Percentiles rank a stretch among this genome's conserved stretches.
Evolutionary conservation across 2,329 filamentous ascomycete species (phyloP).

Genomic region (Neonectria coccinea): DNA sequence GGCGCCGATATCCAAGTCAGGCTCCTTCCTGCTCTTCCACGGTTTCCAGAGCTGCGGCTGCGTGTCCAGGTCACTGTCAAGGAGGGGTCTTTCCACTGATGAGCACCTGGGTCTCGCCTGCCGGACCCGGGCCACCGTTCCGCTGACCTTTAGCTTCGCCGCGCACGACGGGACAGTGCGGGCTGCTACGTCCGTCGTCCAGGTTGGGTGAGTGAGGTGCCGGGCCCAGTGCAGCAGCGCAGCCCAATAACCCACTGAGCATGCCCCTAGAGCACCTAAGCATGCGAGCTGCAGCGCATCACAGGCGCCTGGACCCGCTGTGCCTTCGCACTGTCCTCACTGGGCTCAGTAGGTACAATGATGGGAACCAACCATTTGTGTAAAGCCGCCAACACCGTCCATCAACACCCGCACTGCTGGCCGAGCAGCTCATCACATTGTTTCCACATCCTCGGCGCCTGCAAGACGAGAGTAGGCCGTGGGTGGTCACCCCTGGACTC

Average conservation of each 20-base stretch:
- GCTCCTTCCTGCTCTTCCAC: not conserved
- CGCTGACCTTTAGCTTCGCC: not conserved
- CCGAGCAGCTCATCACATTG: constrained; percentile 9
- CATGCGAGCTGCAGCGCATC: constrained; percentile 42
- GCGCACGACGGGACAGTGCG: not conserved
- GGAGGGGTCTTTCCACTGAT: not conserved
- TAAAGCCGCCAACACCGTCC: too few relatives aligned
- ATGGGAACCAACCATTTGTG: not conserved
- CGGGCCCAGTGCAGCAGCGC: constrained; percentile 21
- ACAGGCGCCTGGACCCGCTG: constrained; percentile 33
- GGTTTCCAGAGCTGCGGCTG: not conserved
- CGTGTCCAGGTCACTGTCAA: not conserved
- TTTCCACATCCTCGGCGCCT: constrained; percentile 24
- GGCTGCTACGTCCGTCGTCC: not conserved
- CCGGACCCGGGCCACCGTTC: not conserved
- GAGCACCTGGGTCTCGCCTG: not conserved
- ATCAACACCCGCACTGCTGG: not conserved
- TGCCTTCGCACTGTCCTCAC: not conserved
- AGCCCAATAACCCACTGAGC: constrained; percentile 23
- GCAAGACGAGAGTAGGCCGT: constrained; percentile 17
- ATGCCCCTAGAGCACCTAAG: constrained; percentile 20
- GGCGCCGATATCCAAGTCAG: constrained; percentile 9
- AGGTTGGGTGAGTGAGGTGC: not conserved
- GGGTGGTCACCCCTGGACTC: constrained; percentile 28
- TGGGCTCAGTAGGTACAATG: not conserved